These are phyloP conservation scores for Phytophthora constricta DNA, from an alignment of 352 stramenopile species.

Conservation along the genomic window DNA sequence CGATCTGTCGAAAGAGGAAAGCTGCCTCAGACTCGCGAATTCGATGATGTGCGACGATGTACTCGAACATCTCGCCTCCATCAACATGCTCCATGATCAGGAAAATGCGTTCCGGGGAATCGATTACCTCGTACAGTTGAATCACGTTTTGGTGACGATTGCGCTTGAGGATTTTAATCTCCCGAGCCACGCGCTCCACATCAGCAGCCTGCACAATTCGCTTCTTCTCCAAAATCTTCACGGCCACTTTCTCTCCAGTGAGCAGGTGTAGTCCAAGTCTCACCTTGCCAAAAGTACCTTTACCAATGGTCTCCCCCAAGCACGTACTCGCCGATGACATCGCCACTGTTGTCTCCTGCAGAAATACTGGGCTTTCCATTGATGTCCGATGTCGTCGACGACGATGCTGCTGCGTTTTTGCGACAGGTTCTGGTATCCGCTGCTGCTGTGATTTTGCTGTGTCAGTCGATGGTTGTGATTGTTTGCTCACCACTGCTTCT, in stretches of 20 bases:
- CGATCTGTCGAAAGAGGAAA: conserved; percentile 90
- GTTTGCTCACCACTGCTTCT: conserved; percentile 3
- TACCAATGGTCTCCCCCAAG: conserved; percentile 92
- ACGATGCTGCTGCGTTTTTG: neutral
- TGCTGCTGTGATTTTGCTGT: conserved; percentile 26
- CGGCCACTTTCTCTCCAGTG: conserved; percentile 92
- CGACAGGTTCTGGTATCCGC: conserved; percentile 28
- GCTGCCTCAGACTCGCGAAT: conserved; percentile 70
- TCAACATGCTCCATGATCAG: conserved; percentile 94
- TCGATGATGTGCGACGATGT: conserved; percentile 91
- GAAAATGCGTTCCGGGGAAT: conserved; percentile 85
- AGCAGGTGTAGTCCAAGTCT: conserved; percentile 86
- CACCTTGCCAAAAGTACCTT: conserved; percentile 95
- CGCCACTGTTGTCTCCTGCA: conserved; percentile 33
- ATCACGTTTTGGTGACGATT: conserved; percentile 92
- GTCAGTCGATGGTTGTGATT: conserved; percentile 8
- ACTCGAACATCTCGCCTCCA: conserved; percentile 94
- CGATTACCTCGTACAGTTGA: conserved; percentile 70
- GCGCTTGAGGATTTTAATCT: conserved; percentile 95
- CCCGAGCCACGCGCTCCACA: conserved; percentile 88
- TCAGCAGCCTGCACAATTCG: conserved; percentile 89
- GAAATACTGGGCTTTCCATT: neutral
- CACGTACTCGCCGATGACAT: conserved; percentile 88
- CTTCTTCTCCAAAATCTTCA: conserved; percentile 95
- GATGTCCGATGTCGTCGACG: conserved; percentile 5